Evolutionary conservation across 2,329 filamentous ascomycete species (phyloP).

Genomic region (Cercospora nicotianae): DNA sequence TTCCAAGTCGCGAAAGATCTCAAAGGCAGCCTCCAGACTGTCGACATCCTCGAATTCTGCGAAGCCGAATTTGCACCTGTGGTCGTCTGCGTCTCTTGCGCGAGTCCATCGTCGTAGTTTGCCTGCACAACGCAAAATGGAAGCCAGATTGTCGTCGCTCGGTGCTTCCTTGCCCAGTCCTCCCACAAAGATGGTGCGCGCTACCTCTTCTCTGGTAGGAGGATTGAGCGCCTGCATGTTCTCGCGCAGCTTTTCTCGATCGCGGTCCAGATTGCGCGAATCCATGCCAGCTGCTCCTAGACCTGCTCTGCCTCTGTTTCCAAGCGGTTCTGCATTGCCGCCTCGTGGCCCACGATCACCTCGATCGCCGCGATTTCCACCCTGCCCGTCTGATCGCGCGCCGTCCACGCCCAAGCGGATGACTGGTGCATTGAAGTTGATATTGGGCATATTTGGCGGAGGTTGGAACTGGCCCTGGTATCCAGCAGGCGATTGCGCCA

Average conservation of each 20-base stretch:
- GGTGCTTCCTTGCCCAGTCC: conserved; percentile 78
- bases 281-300: conserved; percentile 53
- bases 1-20: conserved; percentile 77
- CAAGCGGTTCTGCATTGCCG: conserved; percentile 43
- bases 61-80: conserved; percentile 87
- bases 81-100: conserved; percentile 73
- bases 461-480: conserved; percentile 84
- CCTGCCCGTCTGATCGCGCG: conserved; percentile 57
- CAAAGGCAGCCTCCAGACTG: conserved; percentile 79
- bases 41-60: conserved; percentile 92
- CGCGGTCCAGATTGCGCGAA: conserved; percentile 59
- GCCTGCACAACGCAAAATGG: conserved; percentile 73
- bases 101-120: conserved; percentile 79
- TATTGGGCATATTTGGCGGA: conserved; percentile 89
- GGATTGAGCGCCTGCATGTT: conserved; percentile 60
- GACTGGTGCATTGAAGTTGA: conserved; percentile 96
- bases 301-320: conserved; percentile 48
- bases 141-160: conserved; percentile 76
- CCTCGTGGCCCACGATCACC: conserved; percentile 28
- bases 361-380: conserved; percentile 45
- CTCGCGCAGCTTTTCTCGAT: conserved; percentile 35
- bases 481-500: conserved; percentile 73
- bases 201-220: conserved; percentile 84
- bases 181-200: conserved; percentile 86
- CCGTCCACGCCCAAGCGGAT: conserved; percentile 83